phyloP scores from a whole-genome alignment of 495 filamentous ascomycete species.

The Aspergillus heteromorphus region DNA sequence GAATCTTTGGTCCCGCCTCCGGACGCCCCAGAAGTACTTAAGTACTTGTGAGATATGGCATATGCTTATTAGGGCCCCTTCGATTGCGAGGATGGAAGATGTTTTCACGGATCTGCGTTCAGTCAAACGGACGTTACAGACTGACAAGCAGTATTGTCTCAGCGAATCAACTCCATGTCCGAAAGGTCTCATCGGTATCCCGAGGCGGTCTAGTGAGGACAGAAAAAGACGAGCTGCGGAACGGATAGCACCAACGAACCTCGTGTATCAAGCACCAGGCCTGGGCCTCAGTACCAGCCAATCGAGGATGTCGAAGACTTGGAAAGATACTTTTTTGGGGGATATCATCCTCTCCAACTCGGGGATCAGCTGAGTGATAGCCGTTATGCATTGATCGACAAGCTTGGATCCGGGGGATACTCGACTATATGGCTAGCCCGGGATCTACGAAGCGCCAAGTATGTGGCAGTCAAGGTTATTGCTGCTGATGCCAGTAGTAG shows the following conservation, averaged over 20 bases:
- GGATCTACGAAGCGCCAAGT: slow-evolving; percentile 17
- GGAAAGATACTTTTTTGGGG: slow-evolving; percentile 32
- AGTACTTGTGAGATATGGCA: too few relatives aligned
- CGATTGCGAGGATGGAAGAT: neutral
- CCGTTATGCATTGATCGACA: slow-evolving; percentile 35
- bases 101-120: neutral
- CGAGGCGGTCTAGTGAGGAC: too few relatives aligned
- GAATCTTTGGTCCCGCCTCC: too few relatives aligned
- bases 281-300: neutral
- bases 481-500: slow-evolving; percentile 17
- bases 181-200: neutral
- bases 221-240: too few relatives aligned
- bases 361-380: slow-evolving; percentile 26
- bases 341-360: slow-evolving; percentile 39
- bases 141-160: neutral
- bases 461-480: slow-evolving; percentile 18
- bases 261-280: neutral
- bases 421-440: slow-evolving; percentile 42
- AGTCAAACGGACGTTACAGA: neutral
- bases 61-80: too few relatives aligned
- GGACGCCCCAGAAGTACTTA: too few relatives aligned
- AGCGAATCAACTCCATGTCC: neutral
- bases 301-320: slow-evolving; percentile 19
- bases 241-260: too few relatives aligned
- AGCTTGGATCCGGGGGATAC: slow-evolving; percentile 38